These are phyloP conservation scores for Meyerozyma carpophila DNA, from an alignment of 1,139 yeast genomes.

Conservation along the genomic window DNA sequence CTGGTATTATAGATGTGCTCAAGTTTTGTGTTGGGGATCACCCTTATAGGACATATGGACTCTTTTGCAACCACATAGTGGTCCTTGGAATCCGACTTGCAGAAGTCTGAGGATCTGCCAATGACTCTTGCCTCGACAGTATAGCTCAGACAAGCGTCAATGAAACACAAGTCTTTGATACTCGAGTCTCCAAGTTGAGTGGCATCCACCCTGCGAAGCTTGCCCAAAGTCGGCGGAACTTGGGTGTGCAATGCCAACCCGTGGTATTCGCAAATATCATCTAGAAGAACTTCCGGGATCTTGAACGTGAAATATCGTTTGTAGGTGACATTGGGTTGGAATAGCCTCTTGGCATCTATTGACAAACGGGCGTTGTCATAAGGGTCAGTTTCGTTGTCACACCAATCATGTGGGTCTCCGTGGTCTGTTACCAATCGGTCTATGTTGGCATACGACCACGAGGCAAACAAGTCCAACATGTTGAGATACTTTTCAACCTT, in stretches of 20 bases:
- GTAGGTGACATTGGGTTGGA: slow-evolving; percentile 27
- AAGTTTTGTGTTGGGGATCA: slow-evolving; percentile 27
- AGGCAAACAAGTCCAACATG: slow-evolving; percentile 43
- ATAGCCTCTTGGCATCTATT: slow-evolving; percentile 26
- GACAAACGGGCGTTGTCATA: slow-evolving; percentile 29
- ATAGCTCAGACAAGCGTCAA: slow-evolving; percentile 30
- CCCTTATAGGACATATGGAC: slow-evolving; percentile 28
- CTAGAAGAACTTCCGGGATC: slow-evolving; percentile 35
- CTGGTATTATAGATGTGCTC: slow-evolving; percentile 17
- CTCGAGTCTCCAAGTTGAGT: slow-evolving; percentile 12
- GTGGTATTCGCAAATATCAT: slow-evolving; percentile 33
- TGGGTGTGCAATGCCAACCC: slow-evolving; percentile 29
- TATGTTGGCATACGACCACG: slow-evolving; percentile 44
- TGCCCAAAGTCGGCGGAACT: slow-evolving; percentile 38
- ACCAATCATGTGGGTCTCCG: slow-evolving; percentile 48
- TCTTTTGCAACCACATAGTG: slow-evolving; percentile 37
- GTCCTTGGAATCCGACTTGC: slow-evolving; percentile 14
- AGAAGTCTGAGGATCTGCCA: slow-evolving; percentile 36
- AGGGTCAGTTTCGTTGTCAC: slow-evolving; percentile 44
- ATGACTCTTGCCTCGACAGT: slow-evolving; percentile 37
- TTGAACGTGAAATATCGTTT: slow-evolving; percentile 40
- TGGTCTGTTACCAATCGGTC: slow-evolving; percentile 40
- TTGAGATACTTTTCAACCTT: slow-evolving; percentile 25
- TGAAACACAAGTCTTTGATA: slow-evolving; percentile 31
- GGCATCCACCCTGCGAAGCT: slow-evolving; percentile 12